Evolutionary conservation across 129 eudicot genomes (phyloP).

Genomic region (Pittosporum tobira): DNA sequence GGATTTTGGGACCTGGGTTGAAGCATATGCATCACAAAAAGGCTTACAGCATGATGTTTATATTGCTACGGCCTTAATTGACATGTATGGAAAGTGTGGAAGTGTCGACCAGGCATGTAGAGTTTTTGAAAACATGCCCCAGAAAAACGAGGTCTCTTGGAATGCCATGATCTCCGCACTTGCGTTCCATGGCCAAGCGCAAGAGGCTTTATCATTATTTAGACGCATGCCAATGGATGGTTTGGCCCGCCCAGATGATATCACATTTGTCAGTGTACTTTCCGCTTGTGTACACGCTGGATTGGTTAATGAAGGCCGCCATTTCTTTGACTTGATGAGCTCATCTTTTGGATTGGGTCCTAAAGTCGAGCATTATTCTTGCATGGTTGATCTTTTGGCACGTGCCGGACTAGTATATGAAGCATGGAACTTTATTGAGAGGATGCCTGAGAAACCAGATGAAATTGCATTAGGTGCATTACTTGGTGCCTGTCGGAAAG

Average conservation of each 20-base stretch:
- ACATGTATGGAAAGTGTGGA: conserved; percentile 83
- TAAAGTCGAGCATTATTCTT: conserved; percentile 72
- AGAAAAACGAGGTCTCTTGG: conserved; percentile 55
- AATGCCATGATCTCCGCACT: conserved; percentile 75
- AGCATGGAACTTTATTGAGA: conserved; percentile 75
- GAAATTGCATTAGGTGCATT: conserved; percentile 68
- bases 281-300: conserved; percentile 87
- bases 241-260: conserved; percentile 39
- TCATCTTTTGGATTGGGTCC: conserved; percentile 47
- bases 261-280: conserved; percentile 57
- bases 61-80: conserved; percentile 61
- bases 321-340: conserved; percentile 44
- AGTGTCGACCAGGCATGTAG: conserved; percentile 36
- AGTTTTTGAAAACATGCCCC: conserved; percentile 46
- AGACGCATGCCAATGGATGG: conserved; percentile 37
- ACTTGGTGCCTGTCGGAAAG: conserved; percentile 75
- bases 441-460: conserved; percentile 80
- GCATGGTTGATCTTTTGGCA: conserved; percentile 84
- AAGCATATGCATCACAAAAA: conserved; percentile 49
- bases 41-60: conserved; percentile 48
- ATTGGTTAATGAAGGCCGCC: conserved; percentile 60
- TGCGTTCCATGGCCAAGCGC: conserved; percentile 64
- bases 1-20: conserved; percentile 49
- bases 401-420: conserved; percentile 66
- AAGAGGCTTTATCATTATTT: conserved; percentile 50